Percentiles rank a stretch among this genome's conserved stretches.
These are phyloP conservation scores for Ganoderma lucidum DNA, from an alignment of 1,284 basidiomycete species.

Conservation along the genomic window DNA sequence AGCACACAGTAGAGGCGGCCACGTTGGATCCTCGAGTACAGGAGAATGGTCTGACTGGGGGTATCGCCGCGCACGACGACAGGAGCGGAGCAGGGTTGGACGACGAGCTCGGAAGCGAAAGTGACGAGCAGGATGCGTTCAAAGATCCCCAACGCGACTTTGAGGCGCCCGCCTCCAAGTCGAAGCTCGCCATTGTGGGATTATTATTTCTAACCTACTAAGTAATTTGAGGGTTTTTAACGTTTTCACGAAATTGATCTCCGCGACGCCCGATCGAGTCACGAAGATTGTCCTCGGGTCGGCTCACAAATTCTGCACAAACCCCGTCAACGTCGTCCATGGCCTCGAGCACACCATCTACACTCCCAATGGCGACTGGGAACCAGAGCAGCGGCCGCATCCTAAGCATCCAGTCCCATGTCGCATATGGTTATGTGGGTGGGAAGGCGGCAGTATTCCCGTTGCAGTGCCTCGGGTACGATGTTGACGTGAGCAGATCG, in stretches of 20 bases:
- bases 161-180: background rate
- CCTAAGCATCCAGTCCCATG: constrained; percentile 93
- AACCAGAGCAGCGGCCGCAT: constrained; percentile 50
- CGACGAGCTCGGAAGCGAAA: background rate
- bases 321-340: background rate
- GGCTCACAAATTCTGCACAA: background rate
- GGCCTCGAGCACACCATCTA: constrained; percentile 24
- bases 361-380: constrained; percentile 36
- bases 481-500: constrained; percentile 85
- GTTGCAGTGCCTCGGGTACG: constrained; percentile 93
- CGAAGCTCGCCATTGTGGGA: background rate
- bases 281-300: constrained; percentile 1
- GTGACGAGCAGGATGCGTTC: background rate
- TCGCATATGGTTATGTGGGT: constrained; percentile 96
- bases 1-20: constrained; percentile 12
- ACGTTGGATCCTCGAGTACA: background rate
- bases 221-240: background rate
- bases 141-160: background rate
- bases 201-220: background rate
- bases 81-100: background rate
- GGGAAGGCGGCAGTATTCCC: constrained; percentile 96
- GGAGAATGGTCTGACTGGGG: background rate
- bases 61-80: background rate
- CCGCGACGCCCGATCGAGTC: constrained; percentile 24
- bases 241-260: background rate